Conservation (phyloP, 2,329 filamentous ascomycete genomes). For the Rutstroemia sp. region DNA sequence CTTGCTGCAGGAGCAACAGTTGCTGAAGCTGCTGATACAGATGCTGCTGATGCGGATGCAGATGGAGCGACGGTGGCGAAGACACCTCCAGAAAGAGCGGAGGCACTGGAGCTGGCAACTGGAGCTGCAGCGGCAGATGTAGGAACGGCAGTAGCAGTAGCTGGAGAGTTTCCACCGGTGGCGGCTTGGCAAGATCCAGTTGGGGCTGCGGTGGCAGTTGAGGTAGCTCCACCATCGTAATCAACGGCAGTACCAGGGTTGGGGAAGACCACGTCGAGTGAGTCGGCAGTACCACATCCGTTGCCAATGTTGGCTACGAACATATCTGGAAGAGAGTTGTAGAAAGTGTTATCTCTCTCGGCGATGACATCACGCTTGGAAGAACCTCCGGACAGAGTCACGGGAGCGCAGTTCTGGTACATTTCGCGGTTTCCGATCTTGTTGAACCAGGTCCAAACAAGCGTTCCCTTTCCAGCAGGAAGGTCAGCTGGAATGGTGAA, state of each 20-base stretch:
- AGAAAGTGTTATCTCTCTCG: slow-evolving; percentile 38
- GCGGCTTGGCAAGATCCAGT: slow-evolving; percentile 25
- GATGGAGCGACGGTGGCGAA: neutral
- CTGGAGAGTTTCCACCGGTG: slow-evolving; percentile 7
- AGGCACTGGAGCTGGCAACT: neutral
- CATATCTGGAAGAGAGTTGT: slow-evolving; percentile 62
- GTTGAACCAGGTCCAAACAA: slow-evolving; percentile 96
- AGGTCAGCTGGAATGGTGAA: slow-evolving; percentile 68
- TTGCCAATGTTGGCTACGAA: slow-evolving; percentile 61
- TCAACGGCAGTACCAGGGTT: slow-evolving; percentile 55
- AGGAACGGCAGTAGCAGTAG: slow-evolving; percentile 3
- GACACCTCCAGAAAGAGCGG: slow-evolving; percentile 4
- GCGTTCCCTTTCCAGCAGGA: slow-evolving; percentile 65
- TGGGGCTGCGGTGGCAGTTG: slow-evolving; percentile 20
- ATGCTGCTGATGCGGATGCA: slow-evolving; percentile 6
- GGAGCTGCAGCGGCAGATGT: slow-evolving; percentile 11
- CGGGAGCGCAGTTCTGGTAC: slow-evolving; percentile 92
- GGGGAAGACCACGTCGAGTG: slow-evolving; percentile 57
- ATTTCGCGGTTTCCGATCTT: slow-evolving; percentile 87
- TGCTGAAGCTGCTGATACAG: slow-evolving; percentile 11
- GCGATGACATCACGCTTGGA: slow-evolving; percentile 29
- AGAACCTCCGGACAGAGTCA: slow-evolving; percentile 51
- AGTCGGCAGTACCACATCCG: slow-evolving; percentile 49
- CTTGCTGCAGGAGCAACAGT: slow-evolving; percentile 10
- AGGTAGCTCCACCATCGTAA: slow-evolving; percentile 32